Evolutionary conservation across 2,329 filamentous ascomycete genomes (phyloP).

Genomic region (Sporothrix protearum): DNA sequence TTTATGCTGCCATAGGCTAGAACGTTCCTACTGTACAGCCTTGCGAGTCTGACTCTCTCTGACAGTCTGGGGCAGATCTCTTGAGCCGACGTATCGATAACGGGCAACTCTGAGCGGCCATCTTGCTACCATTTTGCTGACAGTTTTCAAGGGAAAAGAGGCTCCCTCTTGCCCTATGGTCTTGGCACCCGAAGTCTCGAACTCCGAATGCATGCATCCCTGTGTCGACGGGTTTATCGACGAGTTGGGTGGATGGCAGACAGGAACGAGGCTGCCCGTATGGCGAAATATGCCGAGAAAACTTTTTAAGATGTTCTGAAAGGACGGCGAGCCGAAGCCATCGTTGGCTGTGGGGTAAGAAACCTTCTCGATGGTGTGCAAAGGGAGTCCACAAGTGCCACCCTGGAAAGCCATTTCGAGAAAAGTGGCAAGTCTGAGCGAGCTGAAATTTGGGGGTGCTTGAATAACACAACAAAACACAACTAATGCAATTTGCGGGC

Average conservation of each 20-base stretch:
- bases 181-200: not conserved
- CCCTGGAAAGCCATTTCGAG: not conserved
- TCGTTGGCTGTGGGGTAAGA: not conserved
- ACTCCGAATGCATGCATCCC: not conserved
- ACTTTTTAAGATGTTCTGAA: not conserved
- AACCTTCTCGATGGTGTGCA: not conserved
- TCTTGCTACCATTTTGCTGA: not conserved
- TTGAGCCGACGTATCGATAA: not conserved
- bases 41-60: not conserved
- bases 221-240: too few relatives aligned
- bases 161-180: not conserved
- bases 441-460: not conserved
- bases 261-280: not conserved
- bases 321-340: not conserved
- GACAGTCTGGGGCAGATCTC: not conserved
- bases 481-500: not conserved
- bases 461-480: not conserved
- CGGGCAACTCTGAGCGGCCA: not conserved
- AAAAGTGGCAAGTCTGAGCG: slow-evolving; percentile 9
- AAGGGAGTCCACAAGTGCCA: not conserved
- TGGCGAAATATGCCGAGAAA: not conserved
- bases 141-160: not conserved
- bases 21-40: not conserved
- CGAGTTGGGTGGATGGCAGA: not conserved
- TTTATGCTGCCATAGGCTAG: not conserved